Base-by-base conservation (phyloP, 208 protist species). In the Trichomonas tenax region DNA sequence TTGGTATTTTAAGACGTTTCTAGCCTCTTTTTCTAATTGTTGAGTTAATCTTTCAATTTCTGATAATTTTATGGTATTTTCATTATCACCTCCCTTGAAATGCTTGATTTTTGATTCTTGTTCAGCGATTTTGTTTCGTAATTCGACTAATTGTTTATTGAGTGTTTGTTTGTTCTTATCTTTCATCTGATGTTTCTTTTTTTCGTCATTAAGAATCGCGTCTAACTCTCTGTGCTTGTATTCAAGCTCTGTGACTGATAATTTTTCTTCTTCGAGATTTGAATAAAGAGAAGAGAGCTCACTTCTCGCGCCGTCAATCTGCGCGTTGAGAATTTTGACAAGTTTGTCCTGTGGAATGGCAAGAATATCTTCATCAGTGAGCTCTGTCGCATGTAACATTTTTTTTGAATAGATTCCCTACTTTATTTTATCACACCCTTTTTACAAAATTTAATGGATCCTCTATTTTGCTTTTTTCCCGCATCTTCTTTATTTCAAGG, bases 241-340 rank as follows among this genome's bases (percentile, higher is more conserved):
- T 51, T 93, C 86, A 36, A 93, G 26, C 36, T 93, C 86, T 58
- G 86, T 51, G 0, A 48, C 45, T 41, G 26, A n/a, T 38, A 93
- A 34, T 51, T 93, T 93, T 93, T 93, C 86, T 51, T 93, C n/a
- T 51, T 93, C 86, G 6, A 93, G 38, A 34, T 48, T 51, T 93
- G 41, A 14, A 93, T 93, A 93, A 17, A 93, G 31, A 51, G 41
- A 41, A 9, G 17, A 8, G 3, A 93, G 44, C 45, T 93, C n/a
- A 48, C 40, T 44, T 51, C 86, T 48, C 8, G 40, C 86, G 26
- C 86, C 86, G 8, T 93, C 86, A 58, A 93, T 93, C 46, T 93
- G 86, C 0, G 86, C 86, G 8, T 48, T 23, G 38, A 93, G 15
- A 51, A 93, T 93, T 38, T 93, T 93, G 6, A 93, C 44, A 17